phyloP scores from a whole-genome alignment of 257 asterid genomes.

The Thymus mandschuricus region DNA sequence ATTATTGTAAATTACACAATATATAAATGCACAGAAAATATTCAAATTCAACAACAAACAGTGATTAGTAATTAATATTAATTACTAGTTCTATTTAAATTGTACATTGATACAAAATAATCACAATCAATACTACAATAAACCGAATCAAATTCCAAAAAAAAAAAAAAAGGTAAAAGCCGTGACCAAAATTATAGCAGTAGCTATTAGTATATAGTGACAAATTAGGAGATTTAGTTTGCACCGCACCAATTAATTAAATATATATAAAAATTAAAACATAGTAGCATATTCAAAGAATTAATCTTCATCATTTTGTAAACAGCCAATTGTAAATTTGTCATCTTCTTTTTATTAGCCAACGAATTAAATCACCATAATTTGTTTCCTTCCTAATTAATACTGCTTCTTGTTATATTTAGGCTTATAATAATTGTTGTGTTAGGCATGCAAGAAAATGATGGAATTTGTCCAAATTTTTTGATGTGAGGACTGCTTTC shows the following conservation, averaged over 20 bases:
- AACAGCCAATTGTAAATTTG: not conserved
- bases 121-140: not conserved
- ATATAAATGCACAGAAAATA: too few relatives aligned
- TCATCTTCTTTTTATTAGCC: not conserved
- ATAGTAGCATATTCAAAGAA: not conserved
- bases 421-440: constrained; percentile 8
- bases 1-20: not conserved
- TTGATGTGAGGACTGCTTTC: not conserved
- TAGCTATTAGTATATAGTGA: not conserved
- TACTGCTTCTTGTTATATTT: not conserved
- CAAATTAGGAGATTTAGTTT: constrained; percentile 13
- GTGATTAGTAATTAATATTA: too few relatives aligned
- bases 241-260: not conserved
- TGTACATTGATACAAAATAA: not conserved
- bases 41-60: too few relatives aligned
- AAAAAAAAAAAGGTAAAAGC: not conserved
- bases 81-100: too few relatives aligned
- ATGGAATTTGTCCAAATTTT: not conserved
- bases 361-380: not conserved
- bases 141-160: not conserved
- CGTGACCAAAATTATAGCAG: not conserved
- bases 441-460: not conserved
- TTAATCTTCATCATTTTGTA: not conserved
- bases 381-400: not conserved
- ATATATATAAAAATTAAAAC: not conserved